Percentiles rank a stretch among this genome's conserved stretches.
Evolutionary conservation across 345 rosid species (phyloP).

Genomic region (Isatis tinctoria): DNA sequence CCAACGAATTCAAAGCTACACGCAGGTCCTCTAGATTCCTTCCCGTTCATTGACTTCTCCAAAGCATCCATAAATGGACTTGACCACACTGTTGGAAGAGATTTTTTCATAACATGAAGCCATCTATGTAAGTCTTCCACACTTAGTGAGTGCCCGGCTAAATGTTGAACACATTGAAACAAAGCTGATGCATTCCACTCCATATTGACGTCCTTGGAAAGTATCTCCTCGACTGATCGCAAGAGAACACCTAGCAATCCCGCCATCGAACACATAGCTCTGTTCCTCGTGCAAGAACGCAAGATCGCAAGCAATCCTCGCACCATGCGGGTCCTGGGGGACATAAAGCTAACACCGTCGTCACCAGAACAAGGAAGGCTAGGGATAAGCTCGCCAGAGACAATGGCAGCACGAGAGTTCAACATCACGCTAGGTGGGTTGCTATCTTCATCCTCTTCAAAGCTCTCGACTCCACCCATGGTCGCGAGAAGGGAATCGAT

Average conservation of each 20-base stretch:
- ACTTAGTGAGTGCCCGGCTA: conserved; percentile 83
- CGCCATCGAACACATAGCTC: conserved; percentile 94
- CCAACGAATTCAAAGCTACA: conserved; percentile 93
- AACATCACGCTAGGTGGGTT: conserved; percentile 98
- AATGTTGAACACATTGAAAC: conserved; percentile 75
- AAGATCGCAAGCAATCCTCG: conserved; percentile 86
- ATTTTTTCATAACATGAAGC: conserved; percentile 62
- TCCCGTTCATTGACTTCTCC: conserved; percentile 84
- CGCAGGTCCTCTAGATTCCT: conserved; percentile 91
- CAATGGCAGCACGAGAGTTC: conserved; percentile 94
- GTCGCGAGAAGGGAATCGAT: conserved; percentile 95
- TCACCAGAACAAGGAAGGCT: conserved; percentile 81
- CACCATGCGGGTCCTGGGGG: conserved; percentile 89
- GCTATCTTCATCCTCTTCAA: conserved; percentile 84
- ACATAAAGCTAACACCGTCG: conserved; percentile 59
- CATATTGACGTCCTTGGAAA: conserved; percentile 47
- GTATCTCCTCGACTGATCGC: conserved; percentile 72
- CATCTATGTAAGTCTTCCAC: conserved; percentile 71
- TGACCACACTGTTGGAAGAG: conserved; percentile 63
- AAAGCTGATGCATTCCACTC: conserved; percentile 74
- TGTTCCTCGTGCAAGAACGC: conserved; percentile 92
- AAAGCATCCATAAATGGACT: conserved; percentile 59
- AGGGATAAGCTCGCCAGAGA: conserved; percentile 84
- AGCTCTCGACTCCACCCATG: conserved; percentile 99
- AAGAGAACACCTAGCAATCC: conserved; percentile 79